Evolutionary conservation across 73 alveolate species (phyloP).

Genomic region (Urostyla sp.): DNA sequence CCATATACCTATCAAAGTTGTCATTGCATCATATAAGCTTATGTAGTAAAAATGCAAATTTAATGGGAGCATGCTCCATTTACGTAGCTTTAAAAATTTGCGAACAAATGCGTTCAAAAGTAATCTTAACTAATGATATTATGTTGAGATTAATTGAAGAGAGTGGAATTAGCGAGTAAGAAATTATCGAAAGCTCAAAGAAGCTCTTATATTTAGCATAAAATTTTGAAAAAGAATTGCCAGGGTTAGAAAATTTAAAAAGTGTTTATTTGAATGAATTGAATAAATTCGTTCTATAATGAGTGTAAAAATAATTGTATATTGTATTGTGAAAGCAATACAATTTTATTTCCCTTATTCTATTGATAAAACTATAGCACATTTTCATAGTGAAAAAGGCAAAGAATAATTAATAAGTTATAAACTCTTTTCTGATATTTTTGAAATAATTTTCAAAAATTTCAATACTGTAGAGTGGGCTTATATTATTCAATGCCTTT

Average conservation of each 20-base stretch:
- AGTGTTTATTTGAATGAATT: conserved; percentile 4
- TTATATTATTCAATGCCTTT: too few species aligned
- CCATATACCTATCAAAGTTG: conserved; percentile 42
- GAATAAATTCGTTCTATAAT: conserved; percentile 13
- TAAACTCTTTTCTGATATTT: too few species aligned
- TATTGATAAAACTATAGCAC: too few species aligned
- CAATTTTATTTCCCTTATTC: too few species aligned
- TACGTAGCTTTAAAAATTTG: conserved; percentile 41
- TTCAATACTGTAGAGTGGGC: too few species aligned
- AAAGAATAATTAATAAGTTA: too few species aligned
- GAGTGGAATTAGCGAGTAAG: conserved; percentile 21
- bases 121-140: neutral
- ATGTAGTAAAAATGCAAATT: conserved; percentile 18
- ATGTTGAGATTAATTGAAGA: neutral
- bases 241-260: conserved; percentile 41
- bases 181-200: conserved; percentile 38
- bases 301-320: neutral
- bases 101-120: conserved; percentile 48
- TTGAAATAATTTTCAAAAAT: too few species aligned
- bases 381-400: too few species aligned
- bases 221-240: conserved; percentile 57
- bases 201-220: conserved; percentile 36
- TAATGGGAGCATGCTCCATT: conserved; percentile 27
- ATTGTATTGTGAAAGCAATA: too few species aligned
- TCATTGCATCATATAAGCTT: conserved; percentile 22